Base-by-base conservation (phyloP, 805 yeast genomes). In the Wickerhamomyces chaumierensis region DNA sequence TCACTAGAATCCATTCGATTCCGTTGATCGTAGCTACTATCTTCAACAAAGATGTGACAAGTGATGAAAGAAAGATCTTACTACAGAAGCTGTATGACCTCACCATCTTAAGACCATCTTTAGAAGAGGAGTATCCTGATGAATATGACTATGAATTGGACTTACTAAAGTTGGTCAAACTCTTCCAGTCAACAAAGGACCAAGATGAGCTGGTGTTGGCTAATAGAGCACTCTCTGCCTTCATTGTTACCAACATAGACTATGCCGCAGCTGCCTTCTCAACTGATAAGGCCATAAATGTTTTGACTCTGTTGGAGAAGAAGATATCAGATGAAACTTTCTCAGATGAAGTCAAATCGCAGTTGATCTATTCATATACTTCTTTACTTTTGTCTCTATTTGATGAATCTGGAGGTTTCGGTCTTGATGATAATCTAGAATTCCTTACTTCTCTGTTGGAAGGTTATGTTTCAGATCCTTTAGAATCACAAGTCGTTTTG, bases 381-480 rank as follows among this genome's bases (percentile, higher is more conserved):
- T 37, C 54, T 5, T 36, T 53, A 17, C 36, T 45, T 2, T 36
- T 53, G 25, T 48, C 42, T 5, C 41, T 52, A 1, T 48, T 40
- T 36, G 56, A 53, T 41, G 56, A 44, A 3, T 42, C 57, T 9
- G 51, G 56, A 25, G 48, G 50, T 8, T 53, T 36, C 42, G 56
- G 56, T n/a, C 48, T 53, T 31, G 56, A 53, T 25, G 23, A 36
- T 6, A 44, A 38, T 27, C 17, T 48, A 15, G 42, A 43, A 16
- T 47, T 51, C 35, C 34, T 53, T 12, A 33, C 37, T 15, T n/a
- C 36, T 6, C 46, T 48, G 18, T n/a, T 35, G 11, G 38, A 33
- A 13, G 35, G 36, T 18, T 43, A 50, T 20, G 7, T 6, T 28
- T 13, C 13, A 5, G n/a, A 13, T 28, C 16, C n/a, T 8, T 15